Evolutionary conservation across 768 basidiomycete genomes (phyloP), one percentile per base, ranked within the genome.

Genomic region (Calocera cornea): DNA sequence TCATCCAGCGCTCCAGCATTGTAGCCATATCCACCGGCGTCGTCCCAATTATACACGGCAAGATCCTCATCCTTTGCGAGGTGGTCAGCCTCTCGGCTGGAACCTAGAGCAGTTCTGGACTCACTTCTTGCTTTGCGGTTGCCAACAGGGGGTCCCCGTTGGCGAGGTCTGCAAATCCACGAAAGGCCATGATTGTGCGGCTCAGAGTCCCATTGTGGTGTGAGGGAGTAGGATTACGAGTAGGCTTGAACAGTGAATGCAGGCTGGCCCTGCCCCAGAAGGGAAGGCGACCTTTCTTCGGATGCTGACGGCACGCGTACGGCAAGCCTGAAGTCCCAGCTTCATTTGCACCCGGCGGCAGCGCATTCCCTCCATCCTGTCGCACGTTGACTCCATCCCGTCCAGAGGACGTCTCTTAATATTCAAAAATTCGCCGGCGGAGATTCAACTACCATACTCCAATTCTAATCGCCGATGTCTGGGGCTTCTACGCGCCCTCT

Each of bases 1-100:
- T 98, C 95, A 72, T 88, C 86, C 66, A 97, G 83, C 64, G 86
- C 86, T 77, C 92, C 88, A 65, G 89, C 93, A 76, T 95, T 91
- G 74, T 94, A 93, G 71, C 86, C 86, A 41, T 90, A 90, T 71
- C 90, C 89, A 12, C 90, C 92, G 11, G 24, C 54, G 31, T 60
- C 54, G 31, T 60, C 54, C 92, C 92, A 97, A 50, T 88, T 92
- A 77, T 92, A 95, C 60, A 94, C 90, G 1, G 91, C 88, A 69
- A 97, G 79, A 78, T 93, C 88, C 74, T 92, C 93, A 60, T 86
- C 81, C 54, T 75, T 47, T 19, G 54, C 5, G 31, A 31, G 5
- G 19, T 27, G 24, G 54, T 60, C 54, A 27, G 31, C 54, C 27
- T 10, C 54, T 8, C 10, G n/a, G 14, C 10, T 60, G 24, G 27